These are phyloP conservation scores for Boechera stricta DNA, from an alignment of 345 rosid species.

Conservation along the genomic window DNA sequence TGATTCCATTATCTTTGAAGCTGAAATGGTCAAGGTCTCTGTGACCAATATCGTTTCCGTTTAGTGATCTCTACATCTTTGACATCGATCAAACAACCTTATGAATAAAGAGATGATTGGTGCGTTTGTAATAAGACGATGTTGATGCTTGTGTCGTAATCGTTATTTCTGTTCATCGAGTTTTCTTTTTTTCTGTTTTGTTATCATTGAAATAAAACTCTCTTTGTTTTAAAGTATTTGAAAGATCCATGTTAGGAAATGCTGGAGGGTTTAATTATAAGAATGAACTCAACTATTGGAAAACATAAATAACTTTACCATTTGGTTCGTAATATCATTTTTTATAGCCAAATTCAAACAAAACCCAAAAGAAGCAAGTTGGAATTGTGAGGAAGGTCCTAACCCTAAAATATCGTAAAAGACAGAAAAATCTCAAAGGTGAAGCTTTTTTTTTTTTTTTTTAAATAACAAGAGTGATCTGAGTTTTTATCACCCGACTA, in stretches of 20 bases:
- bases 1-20: slow-evolving; percentile 53
- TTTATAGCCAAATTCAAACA: too few relatives aligned
- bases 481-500: too few relatives aligned
- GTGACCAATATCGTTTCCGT: slow-evolving; percentile 36
- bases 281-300: not conserved
- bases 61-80: slow-evolving; percentile 7
- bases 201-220: slow-evolving; percentile 16
- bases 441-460: too few relatives aligned
- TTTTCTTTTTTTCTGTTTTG: not conserved
- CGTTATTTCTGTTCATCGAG: not conserved
- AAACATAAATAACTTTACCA: too few relatives aligned
- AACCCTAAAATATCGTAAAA: too few relatives aligned
- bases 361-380: too few relatives aligned
- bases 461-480: too few relatives aligned
- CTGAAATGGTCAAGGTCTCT: slow-evolving; percentile 40
- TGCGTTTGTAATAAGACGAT: slow-evolving; percentile 14
- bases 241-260: not conserved
- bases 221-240: not conserved
- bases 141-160: slow-evolving; percentile 8
- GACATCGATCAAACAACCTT: not conserved
- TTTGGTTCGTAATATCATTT: too few relatives aligned
- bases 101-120: slow-evolving; percentile 8
- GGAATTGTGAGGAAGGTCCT: too few relatives aligned
- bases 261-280: not conserved
- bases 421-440: too few relatives aligned